phyloP scores from a whole-genome alignment of 2,329 filamentous ascomycete species.

The Colletotrichum camelliae region DNA sequence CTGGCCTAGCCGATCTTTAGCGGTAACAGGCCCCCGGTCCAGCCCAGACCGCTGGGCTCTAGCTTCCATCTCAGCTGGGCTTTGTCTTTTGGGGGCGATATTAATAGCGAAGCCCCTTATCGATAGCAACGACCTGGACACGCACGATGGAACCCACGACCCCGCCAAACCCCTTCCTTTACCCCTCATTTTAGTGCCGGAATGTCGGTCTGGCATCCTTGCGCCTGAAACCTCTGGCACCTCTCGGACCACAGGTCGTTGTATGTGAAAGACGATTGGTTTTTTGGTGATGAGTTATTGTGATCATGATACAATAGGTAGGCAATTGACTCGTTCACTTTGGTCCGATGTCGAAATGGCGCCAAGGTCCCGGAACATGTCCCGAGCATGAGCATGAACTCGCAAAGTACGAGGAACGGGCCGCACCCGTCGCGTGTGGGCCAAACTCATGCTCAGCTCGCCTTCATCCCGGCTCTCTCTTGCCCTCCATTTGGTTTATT shows the following conservation, averaged over 20 bases:
- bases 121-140: neutral
- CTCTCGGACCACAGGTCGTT: neutral
- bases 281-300: neutral
- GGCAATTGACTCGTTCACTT: neutral
- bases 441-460: neutral
- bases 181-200: constrained; percentile 8
- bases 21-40: neutral
- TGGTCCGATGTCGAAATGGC: neutral
- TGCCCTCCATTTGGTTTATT: neutral
- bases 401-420: neutral
- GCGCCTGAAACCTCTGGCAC: neutral
- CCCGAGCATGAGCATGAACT: neutral
- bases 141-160: neutral
- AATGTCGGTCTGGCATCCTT: constrained; percentile 9
- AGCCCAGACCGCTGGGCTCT: neutral
- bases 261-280: neutral
- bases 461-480: constrained; percentile 1
- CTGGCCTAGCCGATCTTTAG: neutral
- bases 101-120: neutral
- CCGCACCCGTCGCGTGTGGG: neutral
- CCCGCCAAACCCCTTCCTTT: neutral
- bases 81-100: neutral
- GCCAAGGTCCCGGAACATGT: neutral
- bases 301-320: neutral
- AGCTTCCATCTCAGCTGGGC: neutral